Evolutionary conservation across 2,329 filamentous ascomycete species (phyloP).

Genomic region (Phaeosphaeria sp.): DNA sequence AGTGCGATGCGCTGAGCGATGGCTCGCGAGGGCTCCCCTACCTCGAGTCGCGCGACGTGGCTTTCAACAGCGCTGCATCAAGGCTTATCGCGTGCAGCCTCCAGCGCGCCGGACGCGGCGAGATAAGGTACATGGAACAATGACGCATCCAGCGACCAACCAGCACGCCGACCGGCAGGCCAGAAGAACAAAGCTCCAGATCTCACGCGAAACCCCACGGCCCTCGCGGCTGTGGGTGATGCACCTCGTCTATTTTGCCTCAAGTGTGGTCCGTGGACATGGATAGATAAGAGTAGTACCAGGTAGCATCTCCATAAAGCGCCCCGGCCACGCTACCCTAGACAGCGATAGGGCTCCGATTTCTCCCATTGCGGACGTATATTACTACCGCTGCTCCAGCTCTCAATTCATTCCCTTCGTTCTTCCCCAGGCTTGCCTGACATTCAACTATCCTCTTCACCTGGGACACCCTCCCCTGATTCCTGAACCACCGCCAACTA

Average conservation of each 20-base stretch:
- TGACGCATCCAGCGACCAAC: conserved; percentile 35
- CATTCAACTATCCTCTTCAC: conserved; percentile 7
- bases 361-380: conserved; percentile 40
- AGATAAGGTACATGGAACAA: conserved; percentile 33
- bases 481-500: conserved; percentile 15
- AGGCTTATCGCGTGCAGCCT: conserved; percentile 20
- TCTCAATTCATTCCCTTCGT: conserved; percentile 14
- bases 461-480: conserved; percentile 7
- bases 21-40: conserved; percentile 17
- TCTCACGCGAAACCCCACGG: conserved; percentile 47
- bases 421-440: conserved; percentile 19
- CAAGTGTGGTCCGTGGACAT: conserved; percentile 40
- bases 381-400: conserved; percentile 37
- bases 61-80: not conserved
- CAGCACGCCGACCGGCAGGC: conserved; percentile 21
- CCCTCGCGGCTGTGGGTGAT: conserved; percentile 40
- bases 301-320: conserved; percentile 42
- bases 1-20: conserved; percentile 8
- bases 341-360: conserved; percentile 40
- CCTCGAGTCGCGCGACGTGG: conserved; percentile 15
- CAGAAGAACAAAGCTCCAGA: conserved; percentile 44
- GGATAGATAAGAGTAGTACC: conserved; percentile 48
- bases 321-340: conserved; percentile 36
- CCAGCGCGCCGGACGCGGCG: conserved; percentile 24
- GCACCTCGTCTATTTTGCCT: conserved; percentile 46